A percentile compares a stretch with the other conserved stretches of the same genome.
Evolutionary conservation across 164 flowering plant genomes (phyloP).

Genomic region (Dillenia suffruticosa): DNA sequence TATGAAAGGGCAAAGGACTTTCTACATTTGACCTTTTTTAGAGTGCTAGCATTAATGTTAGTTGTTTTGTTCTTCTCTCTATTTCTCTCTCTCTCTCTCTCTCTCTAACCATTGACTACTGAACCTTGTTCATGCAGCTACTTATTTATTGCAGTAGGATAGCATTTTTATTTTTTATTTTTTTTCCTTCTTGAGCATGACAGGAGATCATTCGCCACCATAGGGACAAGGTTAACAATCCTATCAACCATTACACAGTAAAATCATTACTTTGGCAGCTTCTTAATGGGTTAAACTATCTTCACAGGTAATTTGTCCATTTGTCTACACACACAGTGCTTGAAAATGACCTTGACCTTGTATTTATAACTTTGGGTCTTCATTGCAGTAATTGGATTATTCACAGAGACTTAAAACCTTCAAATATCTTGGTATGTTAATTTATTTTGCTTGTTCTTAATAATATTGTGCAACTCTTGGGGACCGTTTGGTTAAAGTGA

Average conservation of each 20-base stretch:
- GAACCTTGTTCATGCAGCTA: too few relatives aligned
- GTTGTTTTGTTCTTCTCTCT: too few relatives aligned
- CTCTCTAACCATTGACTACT: too few relatives aligned
- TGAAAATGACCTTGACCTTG: not conserved
- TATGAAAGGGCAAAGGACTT: too few relatives aligned
- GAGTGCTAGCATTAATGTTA: too few relatives aligned
- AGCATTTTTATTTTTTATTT: constrained; percentile 6
- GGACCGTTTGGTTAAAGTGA: too few relatives aligned
- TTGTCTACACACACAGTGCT: not conserved
- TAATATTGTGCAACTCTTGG: too few relatives aligned
- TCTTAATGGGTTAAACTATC: constrained; percentile 95
- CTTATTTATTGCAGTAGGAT: not conserved
- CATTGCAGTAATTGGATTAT: constrained; percentile 91
- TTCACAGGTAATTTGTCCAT: constrained; percentile 59
- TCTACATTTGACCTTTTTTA: too few relatives aligned
- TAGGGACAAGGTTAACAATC: constrained; percentile 76
- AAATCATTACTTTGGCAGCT: constrained; percentile 97
- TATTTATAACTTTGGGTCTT: constrained; percentile 1
- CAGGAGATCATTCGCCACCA: constrained; percentile 97
- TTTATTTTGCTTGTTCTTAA: too few relatives aligned
- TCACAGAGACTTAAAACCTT: constrained; percentile 96
- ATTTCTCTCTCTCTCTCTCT: too few relatives aligned
- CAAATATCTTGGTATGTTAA: constrained; percentile 76
- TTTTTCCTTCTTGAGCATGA: constrained; percentile 6
- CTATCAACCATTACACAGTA: constrained; percentile 80